Percentiles rank a stretch among this genome's conserved stretches.
phyloP scores from a whole-genome alignment of 192 early-diverging fungal species.

The Paraglomus brasilianum region DNA sequence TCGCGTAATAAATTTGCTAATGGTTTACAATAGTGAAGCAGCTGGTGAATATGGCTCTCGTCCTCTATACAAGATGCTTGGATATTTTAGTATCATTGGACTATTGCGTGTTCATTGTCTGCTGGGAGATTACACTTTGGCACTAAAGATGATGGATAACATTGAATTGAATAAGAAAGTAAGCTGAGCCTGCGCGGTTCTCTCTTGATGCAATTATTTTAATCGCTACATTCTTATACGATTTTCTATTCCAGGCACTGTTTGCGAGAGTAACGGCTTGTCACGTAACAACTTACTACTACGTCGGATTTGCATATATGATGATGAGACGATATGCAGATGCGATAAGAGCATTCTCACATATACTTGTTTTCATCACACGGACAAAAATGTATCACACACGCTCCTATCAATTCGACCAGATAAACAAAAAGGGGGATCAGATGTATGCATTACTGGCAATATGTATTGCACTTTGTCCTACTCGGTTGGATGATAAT shows the following conservation, averaged over 20 bases:
- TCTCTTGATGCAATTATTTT: not conserved
- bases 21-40: conserved; percentile 57
- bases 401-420: conserved; percentile 86
- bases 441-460: conserved; percentile 95
- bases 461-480: conserved; percentile 87
- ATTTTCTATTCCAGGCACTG: conserved; percentile 57
- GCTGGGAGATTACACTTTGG: conserved; percentile 93
- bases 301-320: conserved; percentile 96
- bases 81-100: conserved; percentile 94
- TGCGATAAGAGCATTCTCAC: conserved; percentile 88
- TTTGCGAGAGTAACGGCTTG: conserved; percentile 96
- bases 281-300: conserved; percentile 97
- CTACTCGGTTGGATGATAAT: conserved; percentile 91
- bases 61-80: conserved; percentile 94
- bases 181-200: not conserved
- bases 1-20: not conserved
- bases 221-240: not conserved
- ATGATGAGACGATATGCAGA: conserved; percentile 98
- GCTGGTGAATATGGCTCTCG: conserved; percentile 86
- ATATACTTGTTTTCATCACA: conserved; percentile 86
- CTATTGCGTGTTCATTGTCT: conserved; percentile 93
- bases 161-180: conserved; percentile 89
- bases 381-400: conserved; percentile 95
- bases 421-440: conserved; percentile 88
- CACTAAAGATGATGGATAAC: conserved; percentile 95